Conservation (phyloP, 352 stramenopile genomes). For the Peronospora belbahrii region DNA sequence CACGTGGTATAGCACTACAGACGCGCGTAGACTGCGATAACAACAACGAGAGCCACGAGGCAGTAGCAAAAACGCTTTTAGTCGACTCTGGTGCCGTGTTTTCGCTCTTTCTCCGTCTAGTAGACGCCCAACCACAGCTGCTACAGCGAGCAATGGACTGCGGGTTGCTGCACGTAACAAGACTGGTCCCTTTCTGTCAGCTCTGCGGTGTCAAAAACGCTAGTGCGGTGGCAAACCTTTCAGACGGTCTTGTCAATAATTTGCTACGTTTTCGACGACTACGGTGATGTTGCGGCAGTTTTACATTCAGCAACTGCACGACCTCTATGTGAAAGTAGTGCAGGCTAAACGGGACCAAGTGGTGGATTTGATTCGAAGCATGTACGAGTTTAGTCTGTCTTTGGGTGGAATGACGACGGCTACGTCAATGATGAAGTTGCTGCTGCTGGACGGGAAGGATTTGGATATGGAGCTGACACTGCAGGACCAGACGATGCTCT, state of each 20-base stretch:
- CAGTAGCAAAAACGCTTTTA: slow-evolving; percentile 2
- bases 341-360: slow-evolving; percentile 30
- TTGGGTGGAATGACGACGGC: slow-evolving; percentile 20
- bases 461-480: slow-evolving; percentile 20
- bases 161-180: slow-evolving; percentile 38
- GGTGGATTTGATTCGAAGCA: slow-evolving; percentile 30
- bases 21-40: not conserved
- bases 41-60: not conserved
- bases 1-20: slow-evolving; percentile 12
- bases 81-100: slow-evolving; percentile 23
- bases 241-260: slow-evolving; percentile 20
- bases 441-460: slow-evolving; percentile 34
- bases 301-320: slow-evolving; percentile 36
- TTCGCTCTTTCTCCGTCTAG: slow-evolving; percentile 31
- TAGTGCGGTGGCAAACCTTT: slow-evolving; percentile 16
- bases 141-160: slow-evolving; percentile 10
- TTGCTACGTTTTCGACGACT: slow-evolving; percentile 13
- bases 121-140: slow-evolving; percentile 8
- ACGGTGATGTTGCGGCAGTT: slow-evolving; percentile 24
- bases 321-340: slow-evolving; percentile 20
- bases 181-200: slow-evolving; percentile 57
- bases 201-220: slow-evolving; percentile 37
- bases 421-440: slow-evolving; percentile 6
- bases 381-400: slow-evolving; percentile 44
- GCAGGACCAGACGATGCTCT: slow-evolving; percentile 31